These are phyloP conservation scores for Vitis hybrid DNA, from an alignment of 177 flowering plant genomes.

Conservation along the genomic window DNA sequence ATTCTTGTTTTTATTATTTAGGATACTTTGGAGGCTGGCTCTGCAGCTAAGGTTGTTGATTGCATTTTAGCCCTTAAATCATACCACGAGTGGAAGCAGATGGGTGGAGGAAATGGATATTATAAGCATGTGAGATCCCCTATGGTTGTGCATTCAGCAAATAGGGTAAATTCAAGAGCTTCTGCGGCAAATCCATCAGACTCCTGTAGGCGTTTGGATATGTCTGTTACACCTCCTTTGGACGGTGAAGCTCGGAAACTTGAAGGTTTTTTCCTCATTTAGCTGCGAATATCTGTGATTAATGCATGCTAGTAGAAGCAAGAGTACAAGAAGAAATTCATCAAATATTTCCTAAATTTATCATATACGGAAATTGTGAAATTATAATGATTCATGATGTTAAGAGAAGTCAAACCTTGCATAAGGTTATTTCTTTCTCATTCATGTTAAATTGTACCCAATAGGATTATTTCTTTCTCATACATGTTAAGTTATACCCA, in stretches of 20 bases:
- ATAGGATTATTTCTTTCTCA: too few relatives aligned
- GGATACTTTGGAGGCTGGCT: slow-evolving; percentile 69
- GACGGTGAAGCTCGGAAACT: slow-evolving; percentile 24
- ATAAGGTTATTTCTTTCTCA: too few relatives aligned
- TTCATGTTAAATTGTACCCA: too few relatives aligned
- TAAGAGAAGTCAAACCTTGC: too few relatives aligned
- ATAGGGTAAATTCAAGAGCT: slow-evolving; percentile 30
- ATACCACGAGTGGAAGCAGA: slow-evolving; percentile 74
- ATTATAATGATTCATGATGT: too few relatives aligned
- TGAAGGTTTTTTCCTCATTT: slow-evolving; percentile 36
- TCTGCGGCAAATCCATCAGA: slow-evolving; percentile 19
- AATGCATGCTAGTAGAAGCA: too few relatives aligned
- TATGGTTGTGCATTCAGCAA: slow-evolving; percentile 41
- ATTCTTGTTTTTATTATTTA: slow-evolving; percentile 14
- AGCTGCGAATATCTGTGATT: too few relatives aligned
- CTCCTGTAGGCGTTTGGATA: slow-evolving; percentile 57
- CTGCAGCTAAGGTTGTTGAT: slow-evolving; percentile 77
- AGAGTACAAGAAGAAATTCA: too few relatives aligned
- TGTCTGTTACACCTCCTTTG: slow-evolving; percentile 33
- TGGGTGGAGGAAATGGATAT: slow-evolving; percentile 47
- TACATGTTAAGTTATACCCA: too few relatives aligned
- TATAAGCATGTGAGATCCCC: slow-evolving; percentile 63
- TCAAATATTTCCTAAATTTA: too few relatives aligned
- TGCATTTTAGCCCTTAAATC: slow-evolving; percentile 81
- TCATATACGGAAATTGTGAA: too few relatives aligned